Base-by-base conservation (phyloP, 345 rosid species). In the Gossypium anomalum region DNA sequence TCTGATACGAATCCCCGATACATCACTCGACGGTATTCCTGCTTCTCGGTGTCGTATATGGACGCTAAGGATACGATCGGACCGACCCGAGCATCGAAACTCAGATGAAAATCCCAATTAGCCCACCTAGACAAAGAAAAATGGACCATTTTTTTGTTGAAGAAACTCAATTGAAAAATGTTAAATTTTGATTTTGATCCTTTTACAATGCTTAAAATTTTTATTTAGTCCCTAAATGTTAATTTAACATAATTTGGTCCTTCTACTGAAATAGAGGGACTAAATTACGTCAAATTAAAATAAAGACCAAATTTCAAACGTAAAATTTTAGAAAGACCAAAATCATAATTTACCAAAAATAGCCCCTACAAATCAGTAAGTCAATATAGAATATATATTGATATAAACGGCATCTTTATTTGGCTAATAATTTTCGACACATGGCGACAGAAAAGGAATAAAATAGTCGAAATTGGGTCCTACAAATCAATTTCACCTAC, bases 91-190 rank as follows among this genome's bases (percentile, higher is more conserved):
- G 74, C 83, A 44, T 89, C 89, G 22, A 84, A 87, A 29, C 83
- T 78, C 17, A 89, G 15, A 72, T 87, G 88, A 61, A 89, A 87
- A 11, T 67, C 83, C 89, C 93, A 89, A 16, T 89, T 87, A 34
- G 83, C 82, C 93, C 91, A 87, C 63, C 93, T 89, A 55, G 23
- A 73, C 80, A n/a, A 77, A 74, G 20, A 3, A 3, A 14, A 49
- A 51, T 6, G 27, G 61, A 57, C 27, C 20, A 20, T 29, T 20
- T 9, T 56, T 56, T 13, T 9, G 14, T 56, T 56, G 16, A 22
- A 45, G 6, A 16, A 22, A 67, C 27, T 15, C n/a, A 3, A 45
- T 6, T 9, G 23, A 25, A 15, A 44, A 14, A 22, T 10, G 10
- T 48, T 20, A 48, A 49, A 25, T 23, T 67, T 15, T 20, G 11